Base-by-base conservation (phyloP, 108 stramenopile genomes). In the Cyclotella kingstonii region DNA sequence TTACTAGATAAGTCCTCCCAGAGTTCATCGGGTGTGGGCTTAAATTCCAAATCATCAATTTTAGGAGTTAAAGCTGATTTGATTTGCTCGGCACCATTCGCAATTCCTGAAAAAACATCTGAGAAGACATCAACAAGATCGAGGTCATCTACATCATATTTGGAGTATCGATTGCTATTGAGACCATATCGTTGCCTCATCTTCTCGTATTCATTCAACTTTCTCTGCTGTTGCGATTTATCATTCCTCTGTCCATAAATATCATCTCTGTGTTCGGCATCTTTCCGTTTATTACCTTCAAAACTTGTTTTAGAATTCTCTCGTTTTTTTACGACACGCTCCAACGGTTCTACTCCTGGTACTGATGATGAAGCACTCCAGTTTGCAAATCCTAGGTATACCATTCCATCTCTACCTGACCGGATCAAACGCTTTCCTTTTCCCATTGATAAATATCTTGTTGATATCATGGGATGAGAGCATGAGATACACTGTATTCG, bases 21-120 rank as follows among this genome's bases (percentile, higher is more conserved):
- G 2, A 92, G 62, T 38, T 78, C 82, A 19, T 84, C 75, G 11
- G 91, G 88, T 15, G 83, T 76, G 10, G 91, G 91, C 28, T 70
- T 63, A 48, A 90, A 93, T 58, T 93, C 91, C 4, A 93, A 57
- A 55, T 82, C 70, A 29, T 78, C 64, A 0, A 73, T 63, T 14
- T 72, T 41, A n/a, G 90, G 87, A 28, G 90, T 85, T 7, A 91
- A 35, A 1, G 81, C 83, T 18, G 46, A 72, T 23, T 73, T 65
- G 22, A 89, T 64, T 53, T 68, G 54, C 36, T 54, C 60, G 1
- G 77, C 73, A 19, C 80, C 70, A 30, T 79, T 63, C 47, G 56
- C 40, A 14, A 90, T 44, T 26, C 64, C 54, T 2, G 51, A 61
- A 33, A 73, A 44, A 5, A 87, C 55, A 26, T 79, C 86, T 5